Base-by-base conservation (phyloP, 257 asterid species). In the Paulownia fortunei region DNA sequence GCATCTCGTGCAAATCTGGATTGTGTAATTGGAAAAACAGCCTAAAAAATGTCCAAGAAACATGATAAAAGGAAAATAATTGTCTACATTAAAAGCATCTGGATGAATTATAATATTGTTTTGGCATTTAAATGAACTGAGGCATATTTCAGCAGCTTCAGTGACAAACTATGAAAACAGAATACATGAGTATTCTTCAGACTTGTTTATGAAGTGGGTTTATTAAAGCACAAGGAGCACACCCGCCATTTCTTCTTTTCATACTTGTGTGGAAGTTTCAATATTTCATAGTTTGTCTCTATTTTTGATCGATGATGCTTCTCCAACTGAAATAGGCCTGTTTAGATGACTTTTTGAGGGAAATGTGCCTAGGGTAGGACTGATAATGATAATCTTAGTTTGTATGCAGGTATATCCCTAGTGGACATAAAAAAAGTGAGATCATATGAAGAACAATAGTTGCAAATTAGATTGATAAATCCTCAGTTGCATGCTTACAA, bases 401-500 rank as follows among this genome's bases (percentile, higher is more conserved):
- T 47, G 24, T 52, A 51, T n/a, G 15, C 34, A 41, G 2, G 23
- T 46, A 46, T 24, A 52, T n/a, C 49, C 19, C 23, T 2, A 41
- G 63, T 12, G 69, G 26, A 59, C 26, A 72, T 65, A 69, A 62
- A 16, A 15, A 64, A 23, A 24, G 55, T 4, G 64, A 55, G 47
- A 61, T n/a, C 56, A 63, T 0, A 34, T 1, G 34, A 52, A 52
- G 60, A 63, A 66, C 59, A 69, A 47, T 16, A 32, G 18, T 34
- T 19, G 55, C 55, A 58, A 69, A 60, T 55, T 69, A 55, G 67
- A 54, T 36, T 42, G 32, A 42, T 54, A 21, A 30, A 49, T 61
- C 64, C 30, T 67, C 65, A 7, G 72, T 62, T 70, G 42, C 79
- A 68, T 37, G 79, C 76, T 63, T 59, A 41, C 72, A 74, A 71